A percentile compares a stretch with the other conserved stretches of the same genome.
Evolutionary conservation across 176 grass and related monocot genomes (phyloP).

Genomic region (Oryza meridionalis): DNA sequence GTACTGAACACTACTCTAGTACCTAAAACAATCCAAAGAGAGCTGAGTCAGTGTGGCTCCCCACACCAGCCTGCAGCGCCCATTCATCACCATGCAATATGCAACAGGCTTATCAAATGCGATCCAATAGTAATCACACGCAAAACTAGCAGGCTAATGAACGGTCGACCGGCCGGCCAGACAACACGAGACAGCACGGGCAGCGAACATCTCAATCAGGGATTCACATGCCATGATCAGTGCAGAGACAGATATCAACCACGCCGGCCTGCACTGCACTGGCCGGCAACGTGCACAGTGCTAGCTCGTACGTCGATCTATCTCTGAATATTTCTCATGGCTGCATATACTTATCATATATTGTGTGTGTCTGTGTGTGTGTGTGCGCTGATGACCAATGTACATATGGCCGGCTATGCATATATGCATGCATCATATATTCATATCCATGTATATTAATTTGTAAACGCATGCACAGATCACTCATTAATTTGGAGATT

Average conservation of each 20-base stretch:
- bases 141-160: slow-evolving; percentile 12
- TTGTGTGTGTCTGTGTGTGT: no score
- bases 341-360: no score
- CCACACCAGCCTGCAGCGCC: slow-evolving; percentile 22
- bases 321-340: not conserved
- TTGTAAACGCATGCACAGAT: not conserved
- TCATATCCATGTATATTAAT: no score
- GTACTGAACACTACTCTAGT: no score
- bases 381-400: not conserved
- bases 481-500: not conserved
- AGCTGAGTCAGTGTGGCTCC: not conserved
- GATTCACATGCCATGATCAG: slow-evolving; percentile 26
- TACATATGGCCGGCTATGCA: not conserved
- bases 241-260: not conserved
- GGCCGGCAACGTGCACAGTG: slow-evolving; percentile 18
- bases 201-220: slow-evolving; percentile 11
- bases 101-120: slow-evolving; percentile 19
- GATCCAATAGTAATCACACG: not conserved
- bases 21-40: no score
- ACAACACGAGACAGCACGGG: not conserved
- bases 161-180: no score
- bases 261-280: not conserved
- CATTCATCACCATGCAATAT: slow-evolving; percentile 17
- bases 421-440: not conserved
- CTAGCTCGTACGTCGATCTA: not conserved